Base-by-base conservation (phyloP, 345 rosid genomes). In the Mallotus nudiflorus region DNA sequence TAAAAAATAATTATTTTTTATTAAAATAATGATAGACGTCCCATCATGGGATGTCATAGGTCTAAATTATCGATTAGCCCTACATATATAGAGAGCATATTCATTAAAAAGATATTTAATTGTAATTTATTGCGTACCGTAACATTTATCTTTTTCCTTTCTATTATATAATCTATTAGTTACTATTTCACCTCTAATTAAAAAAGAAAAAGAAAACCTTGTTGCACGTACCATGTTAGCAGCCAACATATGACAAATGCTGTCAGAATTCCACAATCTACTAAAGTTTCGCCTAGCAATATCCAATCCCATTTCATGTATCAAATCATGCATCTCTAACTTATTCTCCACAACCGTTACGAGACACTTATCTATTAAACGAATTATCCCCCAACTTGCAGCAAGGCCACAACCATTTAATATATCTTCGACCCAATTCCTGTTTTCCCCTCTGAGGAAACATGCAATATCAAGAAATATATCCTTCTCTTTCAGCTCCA, bases 391-490 rank as follows among this genome's bases (percentile, higher is more conserved):
- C 44, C 13, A 18, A 16, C 14, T 20, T 4, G 44, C 2, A 33
- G n/a, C n/a, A 45, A 60, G 8, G n/a, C 46, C 64, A 35, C 64
- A 33, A 1, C 64, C 64, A 6, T 60, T 39, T 33, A 60, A 25
- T 33, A 37, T 60, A 5, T 37, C 22, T 29, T 8, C 14, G 1
- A 29, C 25, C 10, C 20, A 10, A 33, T 33, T 40, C n/a, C 8
- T 20, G 12, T n/a, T 4, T 1, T 19, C 0, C 3, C 64, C 64
- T 60, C 35, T 35, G 15, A 60, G n/a, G 12, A 35, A 60, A n/a
- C 64, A 60, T 6, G 59, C 33, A 24, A 60, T 33, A 20, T 60
- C 42, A 35, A 60, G 64, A 60, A 60, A 60, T 60, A 57, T 57
- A 18, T 29, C 42, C 40, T 57, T 57, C 22, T 3, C 20, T 9